These are phyloP conservation scores for Ceriops decandra DNA, from an alignment of 345 rosid genomes.

Conservation along the genomic window DNA sequence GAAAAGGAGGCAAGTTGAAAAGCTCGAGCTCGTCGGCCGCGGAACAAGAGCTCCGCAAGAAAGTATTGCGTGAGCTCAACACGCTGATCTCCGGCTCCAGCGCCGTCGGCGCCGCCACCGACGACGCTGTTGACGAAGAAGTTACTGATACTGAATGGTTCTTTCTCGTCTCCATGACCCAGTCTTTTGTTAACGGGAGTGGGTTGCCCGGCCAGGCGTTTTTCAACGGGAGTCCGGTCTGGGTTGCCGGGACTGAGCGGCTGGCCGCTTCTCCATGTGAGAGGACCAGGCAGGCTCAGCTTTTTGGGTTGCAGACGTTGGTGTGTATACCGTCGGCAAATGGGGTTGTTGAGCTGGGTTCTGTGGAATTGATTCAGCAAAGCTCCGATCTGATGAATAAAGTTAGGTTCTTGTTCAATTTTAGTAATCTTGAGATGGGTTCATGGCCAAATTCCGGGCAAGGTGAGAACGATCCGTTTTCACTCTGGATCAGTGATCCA, in stretches of 20 bases:
- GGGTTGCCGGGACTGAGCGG: conserved; percentile 66
- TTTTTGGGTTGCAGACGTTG: conserved; percentile 71
- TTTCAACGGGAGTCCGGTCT: conserved; percentile 44
- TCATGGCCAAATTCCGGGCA: conserved; percentile 61
- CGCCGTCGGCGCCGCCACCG: conserved; percentile 24
- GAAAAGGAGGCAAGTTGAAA: conserved; percentile 30
- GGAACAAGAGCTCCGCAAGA: conserved; percentile 81
- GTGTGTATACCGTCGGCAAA: conserved; percentile 73
- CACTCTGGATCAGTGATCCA: conserved; percentile 74
- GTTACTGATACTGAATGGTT: conserved; percentile 98
- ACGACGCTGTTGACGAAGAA: conserved; percentile 76
- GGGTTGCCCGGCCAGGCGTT: conserved; percentile 83
- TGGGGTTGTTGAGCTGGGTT: conserved; percentile 91
- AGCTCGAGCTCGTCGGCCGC: conserved; percentile 33
- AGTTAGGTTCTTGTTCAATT: conserved; percentile 64
- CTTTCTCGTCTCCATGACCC: conserved; percentile 87
- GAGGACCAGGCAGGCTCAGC: conserved; percentile 65
- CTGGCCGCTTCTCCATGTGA: conserved; percentile 60
- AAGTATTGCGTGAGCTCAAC: conserved; percentile 76
- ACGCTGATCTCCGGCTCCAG: conserved; percentile 66
- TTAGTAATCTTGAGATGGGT: conserved; percentile 48
- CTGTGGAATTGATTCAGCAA: conserved; percentile 62
- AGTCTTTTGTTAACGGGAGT: conserved; percentile 57
- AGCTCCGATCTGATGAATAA: conserved; percentile 71
- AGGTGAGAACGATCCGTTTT: conserved; percentile 75